Percentiles rank a stretch among this genome's conserved stretches.
These are phyloP conservation scores for Picea abies DNA, from an alignment of 83 land plant species.

Conservation along the genomic window DNA sequence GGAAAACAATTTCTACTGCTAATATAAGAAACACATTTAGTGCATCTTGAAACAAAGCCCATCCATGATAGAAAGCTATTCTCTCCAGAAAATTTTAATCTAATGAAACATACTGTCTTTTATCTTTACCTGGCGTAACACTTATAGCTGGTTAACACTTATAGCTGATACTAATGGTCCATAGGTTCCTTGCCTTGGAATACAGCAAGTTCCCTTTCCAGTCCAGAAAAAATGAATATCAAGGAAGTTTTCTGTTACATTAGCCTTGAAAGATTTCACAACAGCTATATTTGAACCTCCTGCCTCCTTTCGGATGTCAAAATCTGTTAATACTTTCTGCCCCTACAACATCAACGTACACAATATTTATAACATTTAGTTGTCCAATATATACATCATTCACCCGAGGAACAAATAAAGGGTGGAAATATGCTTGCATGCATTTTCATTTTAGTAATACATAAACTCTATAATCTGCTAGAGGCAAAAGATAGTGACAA, in stretches of 20 bases:
- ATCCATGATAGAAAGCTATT: no score
- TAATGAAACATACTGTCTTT: neutral
- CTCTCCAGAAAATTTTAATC: neutral
- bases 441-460: neutral
- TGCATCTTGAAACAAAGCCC: no score
- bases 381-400: neutral
- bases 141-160: no score
- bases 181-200: slow-evolving; percentile 48
- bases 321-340: slow-evolving; percentile 31
- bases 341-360: slow-evolving; percentile 35
- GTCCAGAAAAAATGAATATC: slow-evolving; percentile 75
- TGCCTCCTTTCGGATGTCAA: slow-evolving; percentile 54
- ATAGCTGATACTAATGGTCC: slow-evolving; percentile 57
- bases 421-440: neutral
- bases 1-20: no score
- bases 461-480: neutral
- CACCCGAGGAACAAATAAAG: neutral
- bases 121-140: slow-evolving; percentile 29
- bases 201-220: slow-evolving; percentile 75
- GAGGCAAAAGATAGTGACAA: neutral
- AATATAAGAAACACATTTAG: no score
- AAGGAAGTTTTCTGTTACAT: slow-evolving; percentile 50
- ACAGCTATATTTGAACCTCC: slow-evolving; percentile 43
- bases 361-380: neutral
- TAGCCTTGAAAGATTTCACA: slow-evolving; percentile 14